Evolutionary conservation across 352 stramenopile species (phyloP), one percentile per base, ranked within the genome.

Genomic region (Phytophthora cactorum): DNA sequence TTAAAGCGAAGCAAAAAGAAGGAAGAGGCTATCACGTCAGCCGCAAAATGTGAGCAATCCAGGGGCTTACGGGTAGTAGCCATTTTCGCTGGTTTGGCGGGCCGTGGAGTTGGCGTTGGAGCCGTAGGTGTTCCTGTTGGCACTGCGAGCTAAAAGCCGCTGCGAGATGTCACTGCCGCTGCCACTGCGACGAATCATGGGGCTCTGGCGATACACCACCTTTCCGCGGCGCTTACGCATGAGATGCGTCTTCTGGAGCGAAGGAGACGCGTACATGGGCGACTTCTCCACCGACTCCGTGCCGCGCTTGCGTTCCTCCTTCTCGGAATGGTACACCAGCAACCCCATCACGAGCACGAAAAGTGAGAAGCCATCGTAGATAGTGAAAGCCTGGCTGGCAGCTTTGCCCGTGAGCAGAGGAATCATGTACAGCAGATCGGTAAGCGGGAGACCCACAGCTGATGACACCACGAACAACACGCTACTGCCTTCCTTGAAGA

Each of bases 391-490:
- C 53, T 95, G 88, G 11, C 75, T 79, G 1, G 86, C 85, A 9
- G 66, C 77, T 32, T 79, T 78, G 31, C 89, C 89, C 27, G 89
- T 93, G 43, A 96, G 76, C 15, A 91, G 41, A 15, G 85, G 86
- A 50, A 93, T 77, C 86, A 94, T 92, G 74, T 95, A 94, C 43
- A 96, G 70, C 52, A 96, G 58, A 61, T 96, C 88, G 2, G 87
- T 94, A 34, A 96, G 76, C 17, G 88, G 88, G 7, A 96, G 71
- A 1, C 88, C 87, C 38, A 94, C 82, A 3, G 88, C 87, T 17
- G 89, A 96, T 3, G 89, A 95, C 15, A 96, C 87, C 27, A 96
- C 89, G 46, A 96, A 96, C 39, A 96, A 72, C 61, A 95, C 89
- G 36, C 85, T 94, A 73, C 84, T 93, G 63, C 89, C 89, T 77